Base-by-base conservation (phyloP, 1,284 basidiomycete species). In the Cutaneotrichosporon daszewskae region DNA sequence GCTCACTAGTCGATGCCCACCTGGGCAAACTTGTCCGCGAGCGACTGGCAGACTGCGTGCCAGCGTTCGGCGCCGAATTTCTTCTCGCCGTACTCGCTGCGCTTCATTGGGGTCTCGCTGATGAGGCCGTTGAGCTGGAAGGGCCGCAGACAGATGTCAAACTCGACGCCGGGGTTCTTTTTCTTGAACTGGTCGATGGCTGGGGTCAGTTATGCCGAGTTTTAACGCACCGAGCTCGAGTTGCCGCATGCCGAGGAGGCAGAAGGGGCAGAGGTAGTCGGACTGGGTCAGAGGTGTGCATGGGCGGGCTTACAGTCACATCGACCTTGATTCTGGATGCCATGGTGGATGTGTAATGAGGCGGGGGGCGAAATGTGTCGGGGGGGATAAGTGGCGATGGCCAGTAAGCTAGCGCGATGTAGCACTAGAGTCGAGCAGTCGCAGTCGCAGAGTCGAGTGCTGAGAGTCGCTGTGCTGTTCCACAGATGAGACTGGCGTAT, bases 31-130 rank as follows among this genome's bases (percentile, higher is more conserved):
- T 66, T 59, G 20, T 57, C 53, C 22, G 45, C 53, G 54, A 71
- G 60, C 28, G 32, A 43, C 28, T 51, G 20, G 24, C 54, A 54
- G 41, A 74, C 62, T 8, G 34, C 49, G 3, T 47, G 53, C 8
- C 68, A 61, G 38, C 54, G 58, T 34, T 64, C 65, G 14, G 47
- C 37, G 6, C 71, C 72, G 40, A 72, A 74, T 43, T 69, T 68
- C 10, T 50, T 40, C 10, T 47, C 51, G 43, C 66, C 66, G 17
- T 59, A 56, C 19, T 59, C 57, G 8, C 48, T 44, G 41, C 66
- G 62, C 42, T 40, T 24, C 14, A 51, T 25, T 1, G 68, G 66
- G 20, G 53, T 47, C 12, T 55, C 52, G 6, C 55, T 56, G 29
- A 71, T 40, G 9, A 44, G 45, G 12, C 49, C 51, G 51, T 68